Evolutionary conservation across 805 yeast species (phyloP).

Genomic region (Yamadazyma phyllophila): DNA sequence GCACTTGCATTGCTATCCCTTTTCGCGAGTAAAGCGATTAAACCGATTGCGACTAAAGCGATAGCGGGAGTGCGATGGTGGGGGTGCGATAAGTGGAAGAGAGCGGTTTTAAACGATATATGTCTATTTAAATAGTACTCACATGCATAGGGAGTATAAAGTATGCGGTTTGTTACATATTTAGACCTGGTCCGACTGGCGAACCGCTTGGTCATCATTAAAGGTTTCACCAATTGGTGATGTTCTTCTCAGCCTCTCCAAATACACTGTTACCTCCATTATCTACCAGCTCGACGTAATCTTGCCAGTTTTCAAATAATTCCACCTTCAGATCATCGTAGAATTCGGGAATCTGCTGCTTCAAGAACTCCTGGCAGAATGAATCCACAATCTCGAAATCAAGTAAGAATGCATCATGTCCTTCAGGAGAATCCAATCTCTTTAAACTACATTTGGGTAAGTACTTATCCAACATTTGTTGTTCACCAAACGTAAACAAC

Average conservation of each 20-base stretch:
- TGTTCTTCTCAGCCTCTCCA: slow-evolving; percentile 88
- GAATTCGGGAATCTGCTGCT: slow-evolving; percentile 53
- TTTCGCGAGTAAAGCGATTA: background rate
- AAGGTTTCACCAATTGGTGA: slow-evolving; percentile 75
- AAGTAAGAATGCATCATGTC: slow-evolving; percentile 93
- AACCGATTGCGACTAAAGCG: too few species aligned
- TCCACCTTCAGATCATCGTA: slow-evolving; percentile 48
- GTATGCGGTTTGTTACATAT: too few species aligned
- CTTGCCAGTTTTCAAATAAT: slow-evolving; percentile 42
- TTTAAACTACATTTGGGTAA: slow-evolving; percentile 69
- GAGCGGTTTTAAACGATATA: background rate
- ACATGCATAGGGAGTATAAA: too few species aligned
- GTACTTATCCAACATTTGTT: slow-evolving; percentile 72
- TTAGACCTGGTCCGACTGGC: too few species aligned
- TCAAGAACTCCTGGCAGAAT: slow-evolving; percentile 65
- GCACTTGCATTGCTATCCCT: slow-evolving; percentile 8
- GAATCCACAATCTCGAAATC: slow-evolving; percentile 83
- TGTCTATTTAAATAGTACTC: background rate
- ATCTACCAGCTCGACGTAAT: slow-evolving; percentile 33
- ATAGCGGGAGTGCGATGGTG: too few species aligned
- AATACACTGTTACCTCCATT: slow-evolving; percentile 64
- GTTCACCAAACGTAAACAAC: slow-evolving; percentile 87
- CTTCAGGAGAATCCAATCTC: slow-evolving; percentile 86
- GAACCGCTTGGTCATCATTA: background rate
- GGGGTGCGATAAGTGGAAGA: too few species aligned